These are phyloP conservation scores for Lactarius quietus DNA, from an alignment of 768 basidiomycete species.

Conservation along the genomic window DNA sequence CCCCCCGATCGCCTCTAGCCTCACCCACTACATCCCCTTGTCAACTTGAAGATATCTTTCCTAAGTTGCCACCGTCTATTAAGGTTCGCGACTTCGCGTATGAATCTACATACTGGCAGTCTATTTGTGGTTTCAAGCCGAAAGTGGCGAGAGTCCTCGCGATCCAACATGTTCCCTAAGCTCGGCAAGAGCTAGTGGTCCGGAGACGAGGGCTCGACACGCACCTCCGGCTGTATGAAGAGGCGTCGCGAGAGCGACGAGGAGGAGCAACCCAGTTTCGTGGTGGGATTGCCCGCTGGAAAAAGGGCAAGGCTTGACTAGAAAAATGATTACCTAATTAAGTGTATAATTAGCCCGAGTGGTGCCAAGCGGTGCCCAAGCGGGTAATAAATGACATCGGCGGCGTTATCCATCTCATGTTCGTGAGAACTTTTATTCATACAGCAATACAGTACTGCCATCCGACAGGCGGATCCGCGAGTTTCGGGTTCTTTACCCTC, in stretches of 20 bases:
- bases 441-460: background rate
- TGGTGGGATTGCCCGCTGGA: background rate
- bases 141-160: background rate
- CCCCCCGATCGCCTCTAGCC: conserved; percentile 9
- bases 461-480: background rate
- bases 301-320: too few species aligned
- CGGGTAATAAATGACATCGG: background rate
- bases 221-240: background rate
- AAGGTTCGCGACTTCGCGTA: conserved; percentile 32
- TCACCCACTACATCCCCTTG: background rate
- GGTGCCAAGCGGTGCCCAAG: background rate
- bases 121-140: background rate
- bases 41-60: background rate
- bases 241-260: conserved; percentile 1
- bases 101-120: conserved; percentile 22
- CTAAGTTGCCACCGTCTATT: conserved; percentile 19
- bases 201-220: background rate
- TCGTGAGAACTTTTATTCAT: too few species aligned
- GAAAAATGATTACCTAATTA: background rate
- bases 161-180: background rate
- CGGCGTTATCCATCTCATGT: too few species aligned
- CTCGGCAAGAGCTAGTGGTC: background rate
- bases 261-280: background rate
- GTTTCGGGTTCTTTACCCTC: background rate
- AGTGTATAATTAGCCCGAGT: too few species aligned